phyloP scores from a whole-genome alignment of 805 yeast species.

The Sporopachydermia quercuum region DNA sequence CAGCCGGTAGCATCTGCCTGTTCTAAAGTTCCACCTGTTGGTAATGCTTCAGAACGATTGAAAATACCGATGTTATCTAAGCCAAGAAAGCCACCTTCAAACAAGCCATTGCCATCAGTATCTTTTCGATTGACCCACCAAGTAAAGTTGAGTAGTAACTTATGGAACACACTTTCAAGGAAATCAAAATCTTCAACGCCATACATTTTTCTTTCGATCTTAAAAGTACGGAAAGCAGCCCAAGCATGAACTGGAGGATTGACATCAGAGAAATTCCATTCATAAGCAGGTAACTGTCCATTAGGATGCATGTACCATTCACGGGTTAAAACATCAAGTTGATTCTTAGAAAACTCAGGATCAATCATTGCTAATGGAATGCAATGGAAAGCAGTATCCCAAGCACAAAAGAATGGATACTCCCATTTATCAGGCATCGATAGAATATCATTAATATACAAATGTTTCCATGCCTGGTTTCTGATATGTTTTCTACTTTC shows the following conservation, averaged over 20 bases:
- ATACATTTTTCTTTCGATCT: constrained; percentile 73
- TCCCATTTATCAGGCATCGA: constrained; percentile 94
- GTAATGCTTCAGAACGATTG: constrained; percentile 84
- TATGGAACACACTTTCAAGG: constrained; percentile 86
- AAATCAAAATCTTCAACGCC: constrained; percentile 72
- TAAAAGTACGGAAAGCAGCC: constrained; percentile 80
- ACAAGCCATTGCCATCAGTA: constrained; percentile 70
- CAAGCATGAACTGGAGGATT: constrained; percentile 97
- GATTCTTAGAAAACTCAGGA: constrained; percentile 82
- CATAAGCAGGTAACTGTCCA: constrained; percentile 95
- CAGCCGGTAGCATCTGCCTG: constrained; percentile 96
- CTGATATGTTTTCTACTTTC: constrained; percentile 74
- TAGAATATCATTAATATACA: constrained; percentile 75
- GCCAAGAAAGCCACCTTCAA: constrained; percentile 91
- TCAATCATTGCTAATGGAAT: constrained; percentile 88
- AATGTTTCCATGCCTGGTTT: constrained; percentile 77
- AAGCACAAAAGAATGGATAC: constrained; percentile 89
- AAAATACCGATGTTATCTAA: constrained; percentile 86
- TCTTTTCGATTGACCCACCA: constrained; percentile 98
- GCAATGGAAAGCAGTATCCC: constrained; percentile 96
- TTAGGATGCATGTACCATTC: constrained; percentile 98
- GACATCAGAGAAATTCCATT: constrained; percentile 93
- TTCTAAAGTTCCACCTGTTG: constrained; percentile 80
- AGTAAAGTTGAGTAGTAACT: constrained; percentile 73
- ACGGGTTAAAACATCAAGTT: constrained; percentile 69